These are phyloP conservation scores for Colletotrichum theobromicola DNA, from an alignment of 2,329 filamentous ascomycete species.

Conservation along the genomic window DNA sequence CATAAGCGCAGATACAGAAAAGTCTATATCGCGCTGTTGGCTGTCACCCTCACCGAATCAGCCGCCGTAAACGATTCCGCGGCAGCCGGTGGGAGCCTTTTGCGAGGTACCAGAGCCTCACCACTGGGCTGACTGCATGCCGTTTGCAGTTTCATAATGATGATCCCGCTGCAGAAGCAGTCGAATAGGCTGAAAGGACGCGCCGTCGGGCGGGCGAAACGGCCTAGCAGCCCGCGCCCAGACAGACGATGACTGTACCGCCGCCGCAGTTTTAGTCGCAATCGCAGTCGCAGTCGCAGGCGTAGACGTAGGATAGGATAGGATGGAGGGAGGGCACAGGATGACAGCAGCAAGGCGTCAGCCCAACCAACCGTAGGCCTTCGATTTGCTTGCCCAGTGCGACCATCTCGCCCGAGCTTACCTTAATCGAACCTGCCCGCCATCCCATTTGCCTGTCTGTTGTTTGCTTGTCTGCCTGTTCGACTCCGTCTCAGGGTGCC, in stretches of 20 bases:
- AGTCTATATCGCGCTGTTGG: not conserved
- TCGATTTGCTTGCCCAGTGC: not conserved
- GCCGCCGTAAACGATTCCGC: not conserved
- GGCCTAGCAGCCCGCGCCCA: not conserved
- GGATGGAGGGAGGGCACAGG: not conserved
- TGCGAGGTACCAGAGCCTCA: not conserved
- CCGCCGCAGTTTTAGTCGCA: not conserved
- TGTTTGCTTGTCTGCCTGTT: not conserved
- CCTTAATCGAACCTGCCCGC: conserved; percentile 1
- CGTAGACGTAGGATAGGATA: not conserved
- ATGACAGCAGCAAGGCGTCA: not conserved
- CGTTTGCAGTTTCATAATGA: not conserved
- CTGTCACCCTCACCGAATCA: not conserved
- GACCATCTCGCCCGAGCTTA: conserved; percentile 8
- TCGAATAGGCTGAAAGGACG: not conserved
- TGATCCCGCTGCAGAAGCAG: not conserved
- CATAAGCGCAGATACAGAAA: not conserved
- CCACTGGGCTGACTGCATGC: not conserved
- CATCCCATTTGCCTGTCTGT: conserved; percentile 2
- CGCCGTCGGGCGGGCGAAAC: not conserved
- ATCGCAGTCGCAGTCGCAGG: not conserved
- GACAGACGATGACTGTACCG: conserved; percentile 11
- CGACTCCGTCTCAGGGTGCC: not conserved
- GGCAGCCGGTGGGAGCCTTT: not conserved
- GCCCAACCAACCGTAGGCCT: not conserved